Evolutionary conservation across 2,329 filamentous ascomycete genomes (phyloP).

Genomic region (Colletotrichum magnum): DNA sequence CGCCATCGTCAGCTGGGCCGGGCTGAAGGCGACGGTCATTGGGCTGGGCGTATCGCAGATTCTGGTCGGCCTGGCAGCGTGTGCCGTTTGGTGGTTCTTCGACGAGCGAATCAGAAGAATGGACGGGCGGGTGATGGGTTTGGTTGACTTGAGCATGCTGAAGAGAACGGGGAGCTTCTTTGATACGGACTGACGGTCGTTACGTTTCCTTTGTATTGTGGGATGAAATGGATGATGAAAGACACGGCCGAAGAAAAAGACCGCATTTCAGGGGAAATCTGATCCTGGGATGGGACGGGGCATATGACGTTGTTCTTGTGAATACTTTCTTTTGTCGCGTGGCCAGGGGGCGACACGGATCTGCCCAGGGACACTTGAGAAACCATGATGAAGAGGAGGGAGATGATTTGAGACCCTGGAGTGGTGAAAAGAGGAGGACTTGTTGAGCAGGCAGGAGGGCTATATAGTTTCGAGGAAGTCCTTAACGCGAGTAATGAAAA

Average conservation of each 20-base stretch:
- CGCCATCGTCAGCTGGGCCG: constrained; percentile 48
- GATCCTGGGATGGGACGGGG: neutral
- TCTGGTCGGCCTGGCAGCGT: constrained; percentile 52
- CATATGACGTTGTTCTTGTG: constrained; percentile 3
- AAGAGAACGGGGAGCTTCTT: constrained; percentile 62
- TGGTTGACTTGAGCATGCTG: constrained; percentile 60
- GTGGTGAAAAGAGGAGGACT: neutral
- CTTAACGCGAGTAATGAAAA: constrained; percentile 11
- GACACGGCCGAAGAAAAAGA: constrained; percentile 1
- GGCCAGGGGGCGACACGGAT: neutral
- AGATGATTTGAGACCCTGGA: neutral
- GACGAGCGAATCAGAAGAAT: constrained; percentile 58
- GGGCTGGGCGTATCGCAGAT: constrained; percentile 60
- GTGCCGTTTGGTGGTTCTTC: constrained; percentile 57
- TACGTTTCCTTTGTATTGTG: neutral
- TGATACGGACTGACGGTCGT: constrained; percentile 52
- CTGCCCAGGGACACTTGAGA: no score
- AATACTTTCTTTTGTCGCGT: constrained; percentile 17
- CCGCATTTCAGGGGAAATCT: neutral
- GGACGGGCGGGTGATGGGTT: constrained; percentile 63
- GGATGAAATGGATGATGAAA: neutral
- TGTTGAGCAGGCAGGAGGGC: neutral
- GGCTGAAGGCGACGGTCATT: constrained; percentile 55
- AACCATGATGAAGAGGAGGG: neutral
- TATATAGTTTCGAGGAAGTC: constrained; percentile 8